Evolutionary conservation across 2,329 filamentous ascomycete species (phyloP).

Genomic region (Talaromyces sp.): DNA sequence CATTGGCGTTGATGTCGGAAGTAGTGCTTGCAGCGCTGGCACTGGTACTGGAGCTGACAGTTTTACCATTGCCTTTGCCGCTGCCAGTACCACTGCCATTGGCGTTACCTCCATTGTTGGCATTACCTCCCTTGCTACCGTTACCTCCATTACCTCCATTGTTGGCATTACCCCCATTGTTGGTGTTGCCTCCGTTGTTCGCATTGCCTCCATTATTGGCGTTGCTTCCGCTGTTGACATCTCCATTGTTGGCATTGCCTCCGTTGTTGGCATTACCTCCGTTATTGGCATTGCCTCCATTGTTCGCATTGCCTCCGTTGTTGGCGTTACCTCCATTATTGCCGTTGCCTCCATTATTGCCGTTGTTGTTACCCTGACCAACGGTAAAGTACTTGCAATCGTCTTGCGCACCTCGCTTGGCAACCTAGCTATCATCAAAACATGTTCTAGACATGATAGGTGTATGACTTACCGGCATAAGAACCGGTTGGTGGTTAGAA

Average conservation of each 20-base stretch:
- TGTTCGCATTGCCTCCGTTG: neutral
- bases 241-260: neutral
- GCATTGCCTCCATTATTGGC: conserved; percentile 2
- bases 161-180: conserved; percentile 10
- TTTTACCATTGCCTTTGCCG: neutral
- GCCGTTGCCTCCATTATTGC: neutral
- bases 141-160: neutral
- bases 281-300: neutral
- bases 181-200: neutral
- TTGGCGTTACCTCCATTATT: neutral
- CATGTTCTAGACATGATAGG: conserved; percentile 10
- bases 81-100: too few species aligned
- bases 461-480: conserved; percentile 44
- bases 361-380: conserved; percentile 14
- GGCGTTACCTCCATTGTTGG: too few species aligned
- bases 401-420: conserved; percentile 50
- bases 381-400: conserved; percentile 51
- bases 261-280: neutral
- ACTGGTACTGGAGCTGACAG: neutral
- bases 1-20: neutral
- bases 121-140: neutral
- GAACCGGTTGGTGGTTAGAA: conserved; percentile 52
- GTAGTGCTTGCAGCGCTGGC: neutral
- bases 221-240: conserved; percentile 1
- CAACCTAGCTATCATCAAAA: conserved; percentile 27